Percentiles rank a stretch among this genome's conserved stretches.
Conservation (phyloP, 2,329 filamentous ascomycete genomes). For the Mariannaea sp. region DNA sequence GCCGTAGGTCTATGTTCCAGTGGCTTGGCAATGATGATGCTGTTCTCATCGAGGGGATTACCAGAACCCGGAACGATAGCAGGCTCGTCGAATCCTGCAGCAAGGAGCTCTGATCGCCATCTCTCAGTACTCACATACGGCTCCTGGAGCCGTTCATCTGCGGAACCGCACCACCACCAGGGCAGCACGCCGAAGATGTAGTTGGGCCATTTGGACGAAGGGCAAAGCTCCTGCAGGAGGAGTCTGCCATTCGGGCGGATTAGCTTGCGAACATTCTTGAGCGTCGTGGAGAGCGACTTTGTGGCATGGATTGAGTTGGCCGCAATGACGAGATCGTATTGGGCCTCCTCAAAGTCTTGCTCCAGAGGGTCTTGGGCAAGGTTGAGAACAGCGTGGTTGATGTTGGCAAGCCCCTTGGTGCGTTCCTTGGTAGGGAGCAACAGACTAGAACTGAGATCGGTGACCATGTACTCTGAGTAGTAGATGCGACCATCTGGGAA, state of each 20-base stretch:
- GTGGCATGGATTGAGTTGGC: slow-evolving; percentile 47
- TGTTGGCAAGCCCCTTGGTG: slow-evolving; percentile 23
- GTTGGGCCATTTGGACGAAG: slow-evolving; percentile 34
- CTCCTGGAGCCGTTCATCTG: slow-evolving; percentile 34
- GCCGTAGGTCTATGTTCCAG: neutral
- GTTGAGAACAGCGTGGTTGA: slow-evolving; percentile 30
- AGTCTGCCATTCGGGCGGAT: slow-evolving; percentile 41
- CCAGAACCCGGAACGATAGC: slow-evolving; percentile 27
- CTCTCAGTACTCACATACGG: slow-evolving; percentile 33
- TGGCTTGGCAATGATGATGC: slow-evolving; percentile 18
- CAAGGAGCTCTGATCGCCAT: slow-evolving; percentile 38
- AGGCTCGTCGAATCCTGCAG: slow-evolving; percentile 33
- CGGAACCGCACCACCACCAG: slow-evolving; percentile 45
- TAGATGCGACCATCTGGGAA: slow-evolving; percentile 19
- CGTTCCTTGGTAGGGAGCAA: slow-evolving; percentile 37
- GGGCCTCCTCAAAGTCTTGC: slow-evolving; percentile 40
- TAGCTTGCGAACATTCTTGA: slow-evolving; percentile 41
- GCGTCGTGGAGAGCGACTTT: slow-evolving; percentile 28
- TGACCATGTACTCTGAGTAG: slow-evolving; percentile 40
- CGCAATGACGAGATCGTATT: slow-evolving; percentile 47
- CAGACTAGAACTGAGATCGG: slow-evolving; percentile 40
- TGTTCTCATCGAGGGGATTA: slow-evolving; percentile 21
- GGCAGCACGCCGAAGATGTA: slow-evolving; percentile 39
- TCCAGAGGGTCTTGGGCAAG: slow-evolving; percentile 30
- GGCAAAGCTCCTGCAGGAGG: slow-evolving; percentile 38